These are phyloP conservation scores for Berkeleyomyces basicola DNA, from an alignment of 2,329 filamentous ascomycete genomes.

Conservation along the genomic window DNA sequence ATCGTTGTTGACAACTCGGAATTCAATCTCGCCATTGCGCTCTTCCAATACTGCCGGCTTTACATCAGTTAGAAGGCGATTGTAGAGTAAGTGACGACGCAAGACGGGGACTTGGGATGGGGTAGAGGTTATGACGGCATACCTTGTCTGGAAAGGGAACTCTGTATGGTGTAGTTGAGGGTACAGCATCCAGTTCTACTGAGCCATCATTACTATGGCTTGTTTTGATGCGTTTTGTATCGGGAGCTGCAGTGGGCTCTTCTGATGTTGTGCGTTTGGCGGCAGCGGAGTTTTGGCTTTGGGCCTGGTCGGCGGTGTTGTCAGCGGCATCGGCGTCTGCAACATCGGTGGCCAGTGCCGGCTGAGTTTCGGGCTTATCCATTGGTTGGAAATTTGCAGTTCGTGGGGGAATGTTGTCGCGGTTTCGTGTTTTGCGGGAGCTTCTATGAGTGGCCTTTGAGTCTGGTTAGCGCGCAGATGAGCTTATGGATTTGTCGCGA, in stretches of 20 bases:
- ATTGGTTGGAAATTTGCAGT: not conserved
- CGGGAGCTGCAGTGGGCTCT: not conserved
- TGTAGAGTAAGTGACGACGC: not conserved
- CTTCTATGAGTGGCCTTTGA: not conserved
- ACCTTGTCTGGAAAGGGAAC: not conserved
- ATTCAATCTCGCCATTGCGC: slow-evolving; percentile 85
- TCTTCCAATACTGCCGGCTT: slow-evolving; percentile 85
- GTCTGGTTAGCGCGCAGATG: not conserved
- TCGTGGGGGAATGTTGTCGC: not conserved
- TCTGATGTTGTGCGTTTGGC: not conserved
- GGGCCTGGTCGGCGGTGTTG: not conserved
- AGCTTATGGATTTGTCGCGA: too few species aligned
- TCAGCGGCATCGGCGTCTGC: not conserved
- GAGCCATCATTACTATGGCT: not conserved
- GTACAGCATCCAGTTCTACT: not conserved
- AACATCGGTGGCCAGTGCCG: not conserved
- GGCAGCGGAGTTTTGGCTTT: not conserved
- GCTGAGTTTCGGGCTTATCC: not conserved
- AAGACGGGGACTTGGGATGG: not conserved
- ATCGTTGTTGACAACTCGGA: slow-evolving; percentile 96
- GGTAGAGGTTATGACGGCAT: not conserved
- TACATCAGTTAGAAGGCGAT: not conserved
- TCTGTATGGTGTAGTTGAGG: not conserved
- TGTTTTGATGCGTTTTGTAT: not conserved
- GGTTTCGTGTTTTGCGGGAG: not conserved